Percentiles rank a stretch among this genome's conserved stretches.
phyloP scores from a whole-genome alignment of 108 stramenopile genomes.

The Pseudonitzschia multistriata region DNA sequence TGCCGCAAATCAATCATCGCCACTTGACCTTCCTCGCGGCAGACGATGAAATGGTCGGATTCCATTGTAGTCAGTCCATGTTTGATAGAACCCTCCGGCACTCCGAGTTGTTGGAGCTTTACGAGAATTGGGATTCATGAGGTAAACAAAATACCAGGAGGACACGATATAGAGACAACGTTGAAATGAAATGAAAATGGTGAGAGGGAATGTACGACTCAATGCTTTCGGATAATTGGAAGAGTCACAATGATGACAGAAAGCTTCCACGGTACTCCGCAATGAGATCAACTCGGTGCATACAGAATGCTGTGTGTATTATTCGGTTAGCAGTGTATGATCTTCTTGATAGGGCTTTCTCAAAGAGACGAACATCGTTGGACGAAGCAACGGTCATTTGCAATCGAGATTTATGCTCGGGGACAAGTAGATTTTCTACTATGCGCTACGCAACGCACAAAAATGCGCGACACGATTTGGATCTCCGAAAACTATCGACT shows the following conservation, averaged over 20 bases:
- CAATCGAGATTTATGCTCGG: conserved; percentile 18
- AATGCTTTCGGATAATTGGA: not conserved
- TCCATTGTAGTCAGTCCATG: conserved; percentile 91
- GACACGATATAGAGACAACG: not conserved
- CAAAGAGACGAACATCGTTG: not conserved
- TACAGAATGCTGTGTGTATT: not conserved
- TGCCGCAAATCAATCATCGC: conserved; percentile 93
- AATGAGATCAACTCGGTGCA: not conserved
- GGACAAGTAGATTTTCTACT: conserved; percentile 20
- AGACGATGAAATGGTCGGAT: conserved; percentile 92
- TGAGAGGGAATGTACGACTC: not conserved
- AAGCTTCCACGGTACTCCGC: not conserved
- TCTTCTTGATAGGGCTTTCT: not conserved
- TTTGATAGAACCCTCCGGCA: conserved; percentile 88
- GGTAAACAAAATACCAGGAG: not conserved
- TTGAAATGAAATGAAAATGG: not conserved
- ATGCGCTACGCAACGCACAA: conserved; percentile 9
- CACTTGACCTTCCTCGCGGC: conserved; percentile 85
- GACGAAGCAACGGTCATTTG: conserved; percentile 22
- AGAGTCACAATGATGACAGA: not conserved
- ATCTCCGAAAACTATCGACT: conserved; percentile 37
- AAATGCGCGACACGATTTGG: not conserved
- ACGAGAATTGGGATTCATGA: not conserved
- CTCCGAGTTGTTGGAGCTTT: conserved; percentile 89
- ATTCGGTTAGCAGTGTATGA: not conserved